phyloP scores from a whole-genome alignment of 495 filamentous ascomycete species.

The Daldinia concentrica region DNA sequence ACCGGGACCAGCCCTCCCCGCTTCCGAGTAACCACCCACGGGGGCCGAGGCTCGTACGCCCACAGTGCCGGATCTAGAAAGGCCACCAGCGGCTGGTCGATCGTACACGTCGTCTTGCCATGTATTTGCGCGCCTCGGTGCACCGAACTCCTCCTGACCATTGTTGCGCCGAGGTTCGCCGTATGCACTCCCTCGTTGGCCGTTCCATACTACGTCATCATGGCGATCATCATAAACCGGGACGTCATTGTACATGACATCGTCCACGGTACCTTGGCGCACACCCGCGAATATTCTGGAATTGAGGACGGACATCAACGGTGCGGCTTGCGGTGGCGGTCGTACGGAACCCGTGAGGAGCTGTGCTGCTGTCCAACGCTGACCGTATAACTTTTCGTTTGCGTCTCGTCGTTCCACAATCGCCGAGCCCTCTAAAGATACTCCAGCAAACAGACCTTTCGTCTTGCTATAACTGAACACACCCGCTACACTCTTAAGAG shows the following conservation, averaged over 20 bases:
- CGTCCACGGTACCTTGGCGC: slow-evolving; percentile 53
- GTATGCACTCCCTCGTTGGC: slow-evolving; percentile 75
- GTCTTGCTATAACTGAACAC: slow-evolving; percentile 98
- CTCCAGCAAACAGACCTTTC: slow-evolving; percentile 95
- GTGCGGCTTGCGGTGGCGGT: slow-evolving; percentile 82
- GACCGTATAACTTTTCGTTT: slow-evolving; percentile 94
- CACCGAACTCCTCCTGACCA: slow-evolving; percentile 69
- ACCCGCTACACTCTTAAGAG: slow-evolving; percentile 85
- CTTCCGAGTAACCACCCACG: slow-evolving; percentile 38
- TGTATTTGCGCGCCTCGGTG: slow-evolving; percentile 75
- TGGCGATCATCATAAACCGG: slow-evolving; percentile 89
- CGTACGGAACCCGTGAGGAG: slow-evolving; percentile 80
- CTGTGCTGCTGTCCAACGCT: slow-evolving; percentile 78
- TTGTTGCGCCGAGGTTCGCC: slow-evolving; percentile 74
- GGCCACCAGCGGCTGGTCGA: slow-evolving; percentile 62
- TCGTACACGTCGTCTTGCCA: slow-evolving; percentile 94
- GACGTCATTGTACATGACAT: slow-evolving; percentile 92
- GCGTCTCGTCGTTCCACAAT: slow-evolving; percentile 94
- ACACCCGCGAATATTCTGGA: slow-evolving; percentile 82
- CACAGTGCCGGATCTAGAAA: slow-evolving; percentile 51
- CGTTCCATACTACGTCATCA: slow-evolving; percentile 95
- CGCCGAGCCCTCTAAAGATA: slow-evolving; percentile 89
- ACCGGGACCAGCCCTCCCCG: slow-evolving; percentile 59
- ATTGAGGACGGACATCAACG: slow-evolving; percentile 83
- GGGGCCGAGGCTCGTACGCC: slow-evolving; percentile 50